Conservation (phyloP, 495 filamentous ascomycete species). For the Penicillium flavigenum region DNA sequence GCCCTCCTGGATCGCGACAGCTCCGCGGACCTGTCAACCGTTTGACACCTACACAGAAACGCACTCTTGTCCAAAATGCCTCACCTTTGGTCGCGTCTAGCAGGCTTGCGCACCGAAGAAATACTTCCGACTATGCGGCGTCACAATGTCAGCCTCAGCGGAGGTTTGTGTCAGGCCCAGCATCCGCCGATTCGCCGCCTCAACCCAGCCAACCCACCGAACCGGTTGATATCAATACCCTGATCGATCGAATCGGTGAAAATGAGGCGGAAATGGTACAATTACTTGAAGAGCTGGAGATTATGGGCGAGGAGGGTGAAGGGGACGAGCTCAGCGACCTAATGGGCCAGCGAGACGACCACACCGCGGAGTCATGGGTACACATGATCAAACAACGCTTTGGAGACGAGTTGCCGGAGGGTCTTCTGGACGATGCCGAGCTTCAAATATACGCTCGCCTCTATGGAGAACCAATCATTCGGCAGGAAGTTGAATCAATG, state of each 20-base stretch:
- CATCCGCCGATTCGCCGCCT: slow-evolving; percentile 18
- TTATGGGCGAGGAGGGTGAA: slow-evolving; percentile 28
- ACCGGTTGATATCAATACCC: slow-evolving; percentile 33
- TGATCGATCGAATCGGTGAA: slow-evolving; percentile 42
- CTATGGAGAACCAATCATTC: slow-evolving; percentile 66
- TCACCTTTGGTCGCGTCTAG: slow-evolving; percentile 6
- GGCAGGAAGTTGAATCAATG: slow-evolving; percentile 32
- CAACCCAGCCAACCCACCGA: slow-evolving; percentile 15
- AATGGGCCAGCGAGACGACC: slow-evolving; percentile 32
- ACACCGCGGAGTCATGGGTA: slow-evolving; percentile 61
- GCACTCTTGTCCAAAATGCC: slow-evolving; percentile 15
- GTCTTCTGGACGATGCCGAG: slow-evolving; percentile 66
- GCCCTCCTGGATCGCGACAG: slow-evolving; percentile 29
- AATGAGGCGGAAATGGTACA: slow-evolving; percentile 38
- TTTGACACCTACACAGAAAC: slow-evolving; percentile 20
- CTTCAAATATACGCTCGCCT: slow-evolving; percentile 73
- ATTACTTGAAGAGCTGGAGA: slow-evolving; percentile 37
- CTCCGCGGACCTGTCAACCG: slow-evolving; percentile 30
- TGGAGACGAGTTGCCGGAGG: slow-evolving; percentile 75
- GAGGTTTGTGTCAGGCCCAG: slow-evolving; percentile 31
- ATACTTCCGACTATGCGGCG: not conserved
- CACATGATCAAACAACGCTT: slow-evolving; percentile 69
- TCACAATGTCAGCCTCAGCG: slow-evolving; percentile 14
- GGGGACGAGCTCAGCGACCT: slow-evolving; percentile 25
- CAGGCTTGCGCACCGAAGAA: not conserved